Evolutionary conservation across 192 early-diverging fungal genomes (phyloP), one percentile per base, ranked within the genome.

Genomic region (Coemansia sp.): DNA sequence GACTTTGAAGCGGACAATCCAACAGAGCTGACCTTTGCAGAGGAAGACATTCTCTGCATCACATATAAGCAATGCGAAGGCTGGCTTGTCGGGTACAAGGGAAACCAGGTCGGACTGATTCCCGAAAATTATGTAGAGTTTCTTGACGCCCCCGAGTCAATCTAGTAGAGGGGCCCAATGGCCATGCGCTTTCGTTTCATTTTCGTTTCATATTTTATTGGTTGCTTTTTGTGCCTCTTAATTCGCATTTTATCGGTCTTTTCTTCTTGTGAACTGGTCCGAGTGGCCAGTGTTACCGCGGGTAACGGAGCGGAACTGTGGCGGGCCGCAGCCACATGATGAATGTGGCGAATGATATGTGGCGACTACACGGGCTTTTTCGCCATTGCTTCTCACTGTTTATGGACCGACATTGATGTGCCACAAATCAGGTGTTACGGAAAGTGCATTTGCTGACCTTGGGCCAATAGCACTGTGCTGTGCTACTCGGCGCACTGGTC

Each of bases 91-190:
- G 91, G 88, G 7, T 89, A 88, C 70, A 82, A 82, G 61, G 70
- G 56, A 16, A 83, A 86, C 62, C 77, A 88, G 65, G 85, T 88
- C 25, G 91, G 91, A 1, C 69, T 92, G 42, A 85, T 92, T 50
- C 91, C 91, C 28, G 91, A 91, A 58, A 88, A 90, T 74, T 92
- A 91, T 72, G 86, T 92, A 35, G 83, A 91, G 77, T 55, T 88
- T 64, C 39, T 71, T 16, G 62, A 47, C 16, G 16, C 39, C 23
- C 33, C 47, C 45, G 26, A 57, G 57, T 48, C 65, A 7, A 61
- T 31, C 3, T 61, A 61, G 38, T 25, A 47, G 23, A 26, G 20
- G 7, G n/a, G n/a, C n/a, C 2, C 6, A 23, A 11, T 16, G 18
- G 13, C n/a, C 43, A 18, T 21, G 41, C 45, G 21, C 35, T 47